Evolutionary conservation across 169 alveolate genomes (phyloP).

Genomic region (Theileria luwenshuni): DNA sequence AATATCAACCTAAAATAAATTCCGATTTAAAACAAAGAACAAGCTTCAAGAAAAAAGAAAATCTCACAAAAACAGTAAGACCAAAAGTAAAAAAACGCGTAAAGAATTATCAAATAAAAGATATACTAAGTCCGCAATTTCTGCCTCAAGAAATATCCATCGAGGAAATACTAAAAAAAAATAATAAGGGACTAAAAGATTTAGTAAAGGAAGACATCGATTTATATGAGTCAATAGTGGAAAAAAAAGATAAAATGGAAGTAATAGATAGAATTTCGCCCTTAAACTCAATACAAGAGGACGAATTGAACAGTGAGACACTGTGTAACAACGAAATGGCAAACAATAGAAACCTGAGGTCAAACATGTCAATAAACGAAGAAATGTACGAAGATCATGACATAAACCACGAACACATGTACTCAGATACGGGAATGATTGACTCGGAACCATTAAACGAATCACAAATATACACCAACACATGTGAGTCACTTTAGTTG

Average conservation of each 20-base stretch:
- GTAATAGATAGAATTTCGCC: conserved; percentile 13
- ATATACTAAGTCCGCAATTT: background rate
- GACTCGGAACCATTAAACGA: background rate
- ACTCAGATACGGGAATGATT: conserved; percentile 1
- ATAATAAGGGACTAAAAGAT: background rate
- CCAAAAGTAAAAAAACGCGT: background rate
- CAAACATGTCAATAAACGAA: conserved; percentile 3
- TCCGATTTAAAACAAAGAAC: background rate
- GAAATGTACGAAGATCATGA: background rate
- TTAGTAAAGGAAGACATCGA: background rate
- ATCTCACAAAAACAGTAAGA: background rate
- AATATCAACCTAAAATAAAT: background rate
- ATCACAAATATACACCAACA: conserved; percentile 16
- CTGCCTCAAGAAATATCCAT: background rate
- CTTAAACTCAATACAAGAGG: background rate
- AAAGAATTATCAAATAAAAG: background rate
- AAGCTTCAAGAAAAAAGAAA: too few species aligned
- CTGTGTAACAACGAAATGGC: background rate
- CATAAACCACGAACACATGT: background rate
- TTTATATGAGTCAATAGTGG: background rate
- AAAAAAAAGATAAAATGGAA: background rate
- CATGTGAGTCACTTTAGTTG: too few species aligned
- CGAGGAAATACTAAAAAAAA: background rate
- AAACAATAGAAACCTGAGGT: conserved; percentile 2
- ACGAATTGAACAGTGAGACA: background rate